Evolutionary conservation across 1,139 yeast genomes (phyloP).

Genomic region (Kluyveromyces marxianus): DNA sequence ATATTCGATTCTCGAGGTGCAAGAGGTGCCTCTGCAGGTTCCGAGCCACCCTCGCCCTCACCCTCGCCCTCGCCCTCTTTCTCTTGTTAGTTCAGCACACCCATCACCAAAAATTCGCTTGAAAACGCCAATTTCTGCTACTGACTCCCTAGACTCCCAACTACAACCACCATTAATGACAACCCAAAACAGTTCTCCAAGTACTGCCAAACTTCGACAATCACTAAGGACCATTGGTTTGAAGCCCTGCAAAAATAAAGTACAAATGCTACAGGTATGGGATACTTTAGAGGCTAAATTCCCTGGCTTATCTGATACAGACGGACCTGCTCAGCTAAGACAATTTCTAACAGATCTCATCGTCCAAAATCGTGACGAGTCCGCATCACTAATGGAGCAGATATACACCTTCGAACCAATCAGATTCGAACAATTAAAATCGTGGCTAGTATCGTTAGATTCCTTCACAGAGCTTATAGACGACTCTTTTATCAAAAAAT

Average conservation of each 20-base stretch:
- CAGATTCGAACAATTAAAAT: slow-evolving; percentile 15
- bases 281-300: slow-evolving; percentile 22
- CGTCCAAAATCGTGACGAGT: slow-evolving; percentile 14
- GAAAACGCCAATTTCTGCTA: slow-evolving; percentile 5
- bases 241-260: slow-evolving; percentile 23
- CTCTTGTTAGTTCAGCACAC: too few relatives aligned
- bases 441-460: slow-evolving; percentile 15
- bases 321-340: slow-evolving; percentile 16
- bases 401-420: slow-evolving; percentile 27
- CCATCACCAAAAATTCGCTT: background rate
- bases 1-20: slow-evolving; percentile 5
- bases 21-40: slow-evolving; percentile 1
- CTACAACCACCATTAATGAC: slow-evolving; percentile 1
- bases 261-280: slow-evolving; percentile 23
- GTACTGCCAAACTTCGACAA: slow-evolving; percentile 19
- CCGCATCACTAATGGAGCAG: slow-evolving; percentile 14
- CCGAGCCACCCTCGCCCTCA: background rate
- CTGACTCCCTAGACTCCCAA: slow-evolving; percentile 12
- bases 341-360: slow-evolving; percentile 18
- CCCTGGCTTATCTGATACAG: slow-evolving; percentile 7
- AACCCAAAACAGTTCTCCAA: slow-evolving; percentile 1
- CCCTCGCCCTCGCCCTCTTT: background rate
- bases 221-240: slow-evolving; percentile 21
- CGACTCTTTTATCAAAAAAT: slow-evolving; percentile 23
- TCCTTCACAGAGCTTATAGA: slow-evolving; percentile 26